phyloP scores from a whole-genome alignment of 1,284 basidiomycete genomes.

The Leccinum subfulvum region DNA sequence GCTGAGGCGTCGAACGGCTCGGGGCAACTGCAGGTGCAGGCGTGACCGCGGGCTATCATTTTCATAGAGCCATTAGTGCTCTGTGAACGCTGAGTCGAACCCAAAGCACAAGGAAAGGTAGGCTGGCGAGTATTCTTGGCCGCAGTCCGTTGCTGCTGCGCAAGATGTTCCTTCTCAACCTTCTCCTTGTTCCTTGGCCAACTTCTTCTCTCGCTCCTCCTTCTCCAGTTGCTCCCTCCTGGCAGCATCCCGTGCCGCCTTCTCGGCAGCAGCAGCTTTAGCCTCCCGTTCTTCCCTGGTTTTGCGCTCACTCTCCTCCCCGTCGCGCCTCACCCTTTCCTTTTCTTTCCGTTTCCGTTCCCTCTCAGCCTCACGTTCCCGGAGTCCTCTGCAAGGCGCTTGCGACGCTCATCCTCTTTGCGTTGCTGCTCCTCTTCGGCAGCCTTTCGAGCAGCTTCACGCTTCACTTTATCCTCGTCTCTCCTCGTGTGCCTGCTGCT shows the following conservation, averaged over 20 bases:
- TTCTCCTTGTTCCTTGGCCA: constrained; percentile 64
- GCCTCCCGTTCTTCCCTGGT: constrained; percentile 57
- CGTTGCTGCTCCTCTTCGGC: constrained; percentile 77
- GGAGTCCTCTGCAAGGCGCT: constrained; percentile 71
- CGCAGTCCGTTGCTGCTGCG: constrained; percentile 42
- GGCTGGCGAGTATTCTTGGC: constrained; percentile 43
- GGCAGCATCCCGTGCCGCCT: constrained; percentile 46
- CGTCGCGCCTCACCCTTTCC: constrained; percentile 60
- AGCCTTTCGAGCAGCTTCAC: constrained; percentile 72
- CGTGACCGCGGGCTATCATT: constrained; percentile 40
- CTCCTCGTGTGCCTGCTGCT: constrained; percentile 65
- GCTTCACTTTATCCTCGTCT: constrained; percentile 69
- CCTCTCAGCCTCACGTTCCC: constrained; percentile 61
- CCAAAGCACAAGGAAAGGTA: constrained; percentile 51
- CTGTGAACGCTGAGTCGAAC: constrained; percentile 45
- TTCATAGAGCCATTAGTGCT: constrained; percentile 46
- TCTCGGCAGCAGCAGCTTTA: constrained; percentile 51
- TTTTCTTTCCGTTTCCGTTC: constrained; percentile 60
- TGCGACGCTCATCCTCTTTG: constrained; percentile 77
- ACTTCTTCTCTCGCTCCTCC: constrained; percentile 56
- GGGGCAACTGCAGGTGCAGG: constrained; percentile 31
- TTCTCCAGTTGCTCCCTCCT: constrained; percentile 56
- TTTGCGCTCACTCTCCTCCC: constrained; percentile 61
- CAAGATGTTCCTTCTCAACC: constrained; percentile 46
- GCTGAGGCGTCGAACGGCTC: constrained; percentile 32